phyloP scores from a whole-genome alignment of 495 filamentous ascomycete species.

The Tricharina praecox region DNA sequence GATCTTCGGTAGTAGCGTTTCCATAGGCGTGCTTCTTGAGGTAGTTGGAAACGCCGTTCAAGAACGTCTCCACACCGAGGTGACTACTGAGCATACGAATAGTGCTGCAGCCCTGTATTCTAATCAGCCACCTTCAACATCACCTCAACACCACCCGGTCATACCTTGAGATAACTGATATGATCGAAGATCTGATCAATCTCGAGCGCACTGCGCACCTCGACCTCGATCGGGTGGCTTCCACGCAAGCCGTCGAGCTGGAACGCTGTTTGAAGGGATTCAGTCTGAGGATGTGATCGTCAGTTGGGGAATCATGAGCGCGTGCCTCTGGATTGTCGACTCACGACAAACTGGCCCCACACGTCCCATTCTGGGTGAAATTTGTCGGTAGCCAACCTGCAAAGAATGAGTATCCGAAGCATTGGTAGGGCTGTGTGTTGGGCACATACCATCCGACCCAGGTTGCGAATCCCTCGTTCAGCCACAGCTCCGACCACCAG shows the following conservation, averaged over 20 bases:
- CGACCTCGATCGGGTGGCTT: constrained; percentile 89
- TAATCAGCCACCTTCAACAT: too few species aligned
- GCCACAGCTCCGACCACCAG: constrained; percentile 83
- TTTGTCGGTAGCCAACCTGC: constrained; percentile 50
- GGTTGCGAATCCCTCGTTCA: constrained; percentile 55
- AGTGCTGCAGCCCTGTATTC: constrained; percentile 54
- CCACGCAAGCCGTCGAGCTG: constrained; percentile 71
- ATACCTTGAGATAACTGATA: constrained; percentile 93
- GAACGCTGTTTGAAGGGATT: constrained; percentile 81
- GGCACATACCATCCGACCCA: constrained; percentile 76
- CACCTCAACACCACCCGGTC: too few species aligned
- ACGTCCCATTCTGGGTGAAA: constrained; percentile 90
- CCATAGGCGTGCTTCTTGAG: constrained; percentile 73
- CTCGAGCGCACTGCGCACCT: constrained; percentile 73
- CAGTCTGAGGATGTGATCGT: constrained; percentile 39
- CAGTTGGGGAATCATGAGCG: constrained; percentile 14
- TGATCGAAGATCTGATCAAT: constrained; percentile 93
- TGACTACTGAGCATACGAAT: constrained; percentile 87
- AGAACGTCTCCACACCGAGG: constrained; percentile 68
- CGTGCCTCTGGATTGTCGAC: constrained; percentile 40
- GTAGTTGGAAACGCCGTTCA: constrained; percentile 75
- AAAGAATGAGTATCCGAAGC: not conserved
- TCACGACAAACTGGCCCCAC: constrained; percentile 85
- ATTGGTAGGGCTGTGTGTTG: not conserved
- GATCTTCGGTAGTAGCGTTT: constrained; percentile 86